Base-by-base conservation (phyloP, 164 flowering plant genomes). In the Nymphaea thermarum region DNA sequence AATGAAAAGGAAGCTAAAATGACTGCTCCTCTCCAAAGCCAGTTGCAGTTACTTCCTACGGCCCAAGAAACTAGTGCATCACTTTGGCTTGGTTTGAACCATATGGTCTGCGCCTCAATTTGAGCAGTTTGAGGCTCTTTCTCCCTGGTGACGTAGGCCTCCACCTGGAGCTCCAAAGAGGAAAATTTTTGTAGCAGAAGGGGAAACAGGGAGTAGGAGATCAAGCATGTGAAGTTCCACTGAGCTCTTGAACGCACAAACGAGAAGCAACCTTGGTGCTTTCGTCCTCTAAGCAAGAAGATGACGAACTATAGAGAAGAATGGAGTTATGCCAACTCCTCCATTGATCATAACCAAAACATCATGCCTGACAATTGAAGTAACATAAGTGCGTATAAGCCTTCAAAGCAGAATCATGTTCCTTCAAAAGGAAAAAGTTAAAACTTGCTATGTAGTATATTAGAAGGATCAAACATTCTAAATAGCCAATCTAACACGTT, bases 251-350 rank as follows among this genome's bases (percentile, higher is more conserved):
- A 91, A 85, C 4, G 81, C 79, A 15, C 78, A 77, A 5, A 91
- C 70, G 14, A 91, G 81, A 71, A 77, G 68, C 25, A 89, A 63
- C 61, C 73, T 71, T 2, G 57, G 55, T 47, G 77, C 78, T 1
- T 68, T 72, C 4, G 75, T 43, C 73, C 70, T 73, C n/a, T 61
- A 18, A 66, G 47, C 81, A 44, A 88, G 73, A 45, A 91, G 80
- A 65, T 89, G 92, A 63, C 87, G 69, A 45, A 89, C 80, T 18
- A 91, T 78, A 4, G 98, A 88, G 44, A 89, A 78, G 78, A 91
- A 82, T 0, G 98, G 87, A 43, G 98, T 80, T 18, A 91, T 83
- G 62, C 98, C 98, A 71, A 93, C 87, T 0, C 98, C 96, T 69
- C 93, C 96, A 64, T 89, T 78, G 45, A 93, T 82, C 96, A 90